Conservation (phyloP, 352 stramenopile species). For the Phytophthora pluvialis region DNA sequence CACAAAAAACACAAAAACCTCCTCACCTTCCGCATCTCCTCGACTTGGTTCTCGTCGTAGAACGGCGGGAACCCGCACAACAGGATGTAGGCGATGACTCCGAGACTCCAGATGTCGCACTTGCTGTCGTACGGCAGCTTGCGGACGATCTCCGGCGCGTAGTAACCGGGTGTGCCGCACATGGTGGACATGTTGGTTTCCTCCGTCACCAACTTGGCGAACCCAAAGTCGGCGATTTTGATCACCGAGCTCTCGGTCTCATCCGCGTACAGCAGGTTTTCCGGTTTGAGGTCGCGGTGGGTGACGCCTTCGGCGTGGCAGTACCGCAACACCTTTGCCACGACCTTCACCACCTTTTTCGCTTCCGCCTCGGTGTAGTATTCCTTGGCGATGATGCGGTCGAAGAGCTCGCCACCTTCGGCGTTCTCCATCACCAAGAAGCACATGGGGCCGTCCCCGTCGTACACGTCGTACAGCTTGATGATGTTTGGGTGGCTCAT, state of each 20-base stretch:
- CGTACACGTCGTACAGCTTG: conserved; percentile 85
- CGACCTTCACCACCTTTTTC: conserved; percentile 82
- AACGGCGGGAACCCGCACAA: conserved; percentile 97
- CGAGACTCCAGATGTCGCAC: conserved; percentile 96
- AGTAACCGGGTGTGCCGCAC: conserved; percentile 95
- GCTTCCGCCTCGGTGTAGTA: conserved; percentile 93
- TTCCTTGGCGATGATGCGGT: conserved; percentile 92
- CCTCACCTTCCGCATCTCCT: conserved; percentile 79
- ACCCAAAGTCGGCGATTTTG: conserved; percentile 95
- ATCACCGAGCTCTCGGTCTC: conserved; percentile 88
- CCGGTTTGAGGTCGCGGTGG: conserved; percentile 97
- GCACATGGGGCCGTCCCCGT: conserved; percentile 73
- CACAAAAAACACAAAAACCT: neutral
- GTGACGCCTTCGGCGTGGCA: conserved; percentile 91
- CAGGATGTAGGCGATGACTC: conserved; percentile 93
- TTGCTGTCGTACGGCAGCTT: conserved; percentile 95
- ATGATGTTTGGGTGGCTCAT: conserved; percentile 91
- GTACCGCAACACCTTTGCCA: conserved; percentile 87
- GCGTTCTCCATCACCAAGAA: conserved; percentile 92
- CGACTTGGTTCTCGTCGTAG: conserved; percentile 93
- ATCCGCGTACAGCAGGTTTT: conserved; percentile 94
- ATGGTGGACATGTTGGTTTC: conserved; percentile 89
- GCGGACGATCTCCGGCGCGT: conserved; percentile 96
- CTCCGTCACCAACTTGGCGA: conserved; percentile 82
- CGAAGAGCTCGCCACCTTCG: conserved; percentile 92